Evolutionary conservation across 441 rosid species (phyloP).

Genomic region (Pelargonium myrrhifolium): DNA sequence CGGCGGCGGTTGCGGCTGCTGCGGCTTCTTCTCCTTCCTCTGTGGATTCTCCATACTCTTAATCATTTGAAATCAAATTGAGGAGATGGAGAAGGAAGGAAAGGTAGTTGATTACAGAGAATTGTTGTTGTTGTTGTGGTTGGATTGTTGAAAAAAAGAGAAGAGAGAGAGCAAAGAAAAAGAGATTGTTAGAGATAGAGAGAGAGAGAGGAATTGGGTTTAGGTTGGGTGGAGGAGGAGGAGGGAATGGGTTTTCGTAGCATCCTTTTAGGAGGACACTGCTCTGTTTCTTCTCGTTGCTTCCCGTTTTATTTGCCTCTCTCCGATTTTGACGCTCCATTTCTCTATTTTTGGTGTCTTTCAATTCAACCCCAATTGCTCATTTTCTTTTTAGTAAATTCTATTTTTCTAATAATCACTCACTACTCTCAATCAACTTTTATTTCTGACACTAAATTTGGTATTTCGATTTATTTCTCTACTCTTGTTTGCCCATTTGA

Average conservation of each 20-base stretch:
- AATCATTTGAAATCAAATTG: neutral
- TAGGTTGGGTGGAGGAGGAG: neutral
- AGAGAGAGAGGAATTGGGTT: neutral
- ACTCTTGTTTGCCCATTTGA: no score
- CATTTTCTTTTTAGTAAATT: neutral
- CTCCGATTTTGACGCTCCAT: neutral
- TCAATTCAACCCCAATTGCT: neutral
- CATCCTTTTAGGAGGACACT: neutral
- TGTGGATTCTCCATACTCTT: neutral
- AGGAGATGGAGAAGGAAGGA: neutral
- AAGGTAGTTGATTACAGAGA: no score
- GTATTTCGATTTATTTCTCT: no score
- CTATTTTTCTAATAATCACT: no score
- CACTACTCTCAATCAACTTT: no score
- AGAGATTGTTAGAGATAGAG: neutral
- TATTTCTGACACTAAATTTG: no score
- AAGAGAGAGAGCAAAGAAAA: neutral
- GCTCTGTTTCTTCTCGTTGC: neutral
- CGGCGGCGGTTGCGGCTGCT: neutral
- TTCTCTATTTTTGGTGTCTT: neutral
- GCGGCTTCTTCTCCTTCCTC: neutral
- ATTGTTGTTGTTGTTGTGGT: no score
- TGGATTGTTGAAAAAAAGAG: no score
- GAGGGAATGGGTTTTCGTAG: neutral
- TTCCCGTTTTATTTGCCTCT: no score